Conservation (phyloP, 495 filamentous ascomycete species). For the Annulohypoxylon maeteangense region DNA sequence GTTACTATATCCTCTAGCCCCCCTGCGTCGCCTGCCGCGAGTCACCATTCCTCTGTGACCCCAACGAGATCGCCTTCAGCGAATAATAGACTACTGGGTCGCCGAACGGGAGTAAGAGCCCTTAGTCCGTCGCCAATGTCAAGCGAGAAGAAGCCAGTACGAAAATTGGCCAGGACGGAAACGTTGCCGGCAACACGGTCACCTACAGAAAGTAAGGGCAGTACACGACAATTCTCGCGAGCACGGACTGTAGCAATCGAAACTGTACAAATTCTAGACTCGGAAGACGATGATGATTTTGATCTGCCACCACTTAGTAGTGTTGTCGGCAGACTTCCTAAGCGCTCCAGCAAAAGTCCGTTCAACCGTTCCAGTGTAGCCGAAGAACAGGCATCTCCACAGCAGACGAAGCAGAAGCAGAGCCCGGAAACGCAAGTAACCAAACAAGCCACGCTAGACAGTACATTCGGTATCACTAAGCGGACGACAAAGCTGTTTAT, state of each 20-base stretch:
- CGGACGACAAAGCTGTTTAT: slow-evolving; percentile 44
- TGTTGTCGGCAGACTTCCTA: slow-evolving; percentile 21
- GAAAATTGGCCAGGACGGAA: slow-evolving; percentile 42
- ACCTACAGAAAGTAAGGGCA: slow-evolving; percentile 1
- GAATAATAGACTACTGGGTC: background rate
- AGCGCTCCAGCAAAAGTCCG: background rate
- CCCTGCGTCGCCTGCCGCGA: slow-evolving; percentile 41
- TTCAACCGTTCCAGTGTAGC: background rate
- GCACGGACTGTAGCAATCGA: slow-evolving; percentile 58
- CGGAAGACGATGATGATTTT: slow-evolving; percentile 38
- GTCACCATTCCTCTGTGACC: slow-evolving; percentile 23
- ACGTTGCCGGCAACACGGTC: slow-evolving; percentile 32
- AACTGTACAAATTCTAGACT: slow-evolving; percentile 48
- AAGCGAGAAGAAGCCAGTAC: slow-evolving; percentile 34
- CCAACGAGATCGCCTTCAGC: slow-evolving; percentile 11
- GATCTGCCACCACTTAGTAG: slow-evolving; percentile 42
- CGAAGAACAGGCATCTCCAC: background rate
- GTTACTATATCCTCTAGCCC: slow-evolving; percentile 60
- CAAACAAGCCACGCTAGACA: slow-evolving; percentile 32
- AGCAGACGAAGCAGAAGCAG: background rate
- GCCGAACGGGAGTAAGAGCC: background rate
- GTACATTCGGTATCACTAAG: slow-evolving; percentile 19
- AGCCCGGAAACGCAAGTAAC: slow-evolving; percentile 21
- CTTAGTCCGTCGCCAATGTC: slow-evolving; percentile 34
- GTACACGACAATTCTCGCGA: slow-evolving; percentile 51